Evolutionary conservation across 192 early-diverging fungal genomes (phyloP), one percentile per base, ranked within the genome.

Genomic region (Podila epicladia): DNA sequence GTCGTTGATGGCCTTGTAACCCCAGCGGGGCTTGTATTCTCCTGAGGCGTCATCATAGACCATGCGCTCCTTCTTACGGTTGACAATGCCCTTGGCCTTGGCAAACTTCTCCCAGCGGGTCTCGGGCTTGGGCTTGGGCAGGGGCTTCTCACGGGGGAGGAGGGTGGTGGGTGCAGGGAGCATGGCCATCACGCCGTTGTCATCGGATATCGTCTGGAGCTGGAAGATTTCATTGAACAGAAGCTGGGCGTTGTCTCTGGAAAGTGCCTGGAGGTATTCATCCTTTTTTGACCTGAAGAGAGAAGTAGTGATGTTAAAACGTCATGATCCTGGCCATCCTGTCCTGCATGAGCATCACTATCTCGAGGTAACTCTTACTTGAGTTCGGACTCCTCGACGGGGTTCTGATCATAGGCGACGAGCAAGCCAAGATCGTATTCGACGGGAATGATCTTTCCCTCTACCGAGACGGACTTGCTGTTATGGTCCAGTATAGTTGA

Each of bases 101-200:
- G 98, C 98, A 85, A 99, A 99, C 89, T 94, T 95, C 85, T 99
- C 97, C 98, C 98, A 99, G 71, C 96, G 93, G 13, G 98, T 99
- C 85, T 90, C 82, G 15, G 93, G 89, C 80, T 96, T 95, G 37
- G 89, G 91, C 85, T 96, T 95, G 41, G 98, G 98, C 24, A 97
- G 71, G 15, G 95, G 94, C 83, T 98, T 97, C 62, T 97, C 97
- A 71, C 97, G 91, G 19, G 97, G 97, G 26, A 98, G 69, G 15
- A 84, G 72, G 0, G 91, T 91, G 24, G 76, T 87, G 7, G 88
- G 86, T 9, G 78, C 84, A 19, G 97, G 97, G 15, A 99, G 91
- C 50, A 85, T 70, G 3, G 94, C 97, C 71, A 95, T 90, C 38
- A 94, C 87, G 69, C 95, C 92, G 75, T 91, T 87, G 55, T 92